Conservation (phyloP, 208 protist genomes). For the Naegleria lovaniensis region DNA sequence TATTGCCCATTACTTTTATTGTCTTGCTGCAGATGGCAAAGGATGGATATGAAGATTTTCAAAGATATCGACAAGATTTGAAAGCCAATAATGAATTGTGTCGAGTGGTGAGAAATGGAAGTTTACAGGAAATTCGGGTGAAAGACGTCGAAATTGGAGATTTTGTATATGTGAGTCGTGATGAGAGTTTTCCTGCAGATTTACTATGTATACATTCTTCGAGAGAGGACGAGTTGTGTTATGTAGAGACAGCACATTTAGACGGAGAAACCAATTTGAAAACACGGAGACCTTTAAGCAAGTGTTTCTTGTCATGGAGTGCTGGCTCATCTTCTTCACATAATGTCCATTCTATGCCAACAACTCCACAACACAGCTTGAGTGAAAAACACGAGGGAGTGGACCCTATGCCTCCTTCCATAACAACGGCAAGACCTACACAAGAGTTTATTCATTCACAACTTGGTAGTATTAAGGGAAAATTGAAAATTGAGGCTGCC, state of each 20-base stretch:
- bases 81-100: conserved; percentile 20
- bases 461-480: background rate
- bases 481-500: background rate
- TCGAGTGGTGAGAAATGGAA: conserved; percentile 11
- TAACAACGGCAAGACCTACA: no score
- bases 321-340: background rate
- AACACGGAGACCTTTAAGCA: conserved; percentile 6
- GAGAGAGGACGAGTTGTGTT: conserved; percentile 25
- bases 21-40: conserved; percentile 43
- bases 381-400: background rate
- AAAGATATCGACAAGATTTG: conserved; percentile 53
- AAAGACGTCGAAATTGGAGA: conserved; percentile 36
- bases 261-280: conserved; percentile 52
- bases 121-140: conserved; percentile 27
- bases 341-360: background rate
- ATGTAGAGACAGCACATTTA: conserved; percentile 49
- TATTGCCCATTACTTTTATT: conserved; percentile 46
- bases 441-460: no score
- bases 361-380: background rate
- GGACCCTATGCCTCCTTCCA: no score
- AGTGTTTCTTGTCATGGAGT: no score
- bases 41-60: conserved; percentile 49
- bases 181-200: conserved; percentile 37
- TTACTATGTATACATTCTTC: conserved; percentile 35
- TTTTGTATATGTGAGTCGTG: conserved; percentile 32